Evolutionary conservation across 345 rosid genomes (phyloP).

Genomic region (Clausena lansium): DNA sequence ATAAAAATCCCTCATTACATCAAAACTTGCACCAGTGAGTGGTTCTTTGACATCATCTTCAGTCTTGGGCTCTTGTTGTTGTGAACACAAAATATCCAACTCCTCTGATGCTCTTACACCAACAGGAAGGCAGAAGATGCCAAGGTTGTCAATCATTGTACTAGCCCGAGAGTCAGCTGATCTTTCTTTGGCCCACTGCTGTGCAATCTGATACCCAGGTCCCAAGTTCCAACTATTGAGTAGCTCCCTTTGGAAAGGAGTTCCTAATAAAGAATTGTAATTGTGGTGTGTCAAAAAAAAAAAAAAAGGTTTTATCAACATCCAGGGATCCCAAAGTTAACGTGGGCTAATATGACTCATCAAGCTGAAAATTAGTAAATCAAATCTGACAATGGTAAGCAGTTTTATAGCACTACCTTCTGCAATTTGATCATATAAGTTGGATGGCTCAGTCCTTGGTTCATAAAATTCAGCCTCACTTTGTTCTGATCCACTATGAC

Average conservation of each 20-base stretch:
- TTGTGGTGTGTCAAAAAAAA: conserved; percentile 7
- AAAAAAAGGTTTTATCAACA: conserved; percentile 8
- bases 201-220: conserved; percentile 64
- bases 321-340: conserved; percentile 1
- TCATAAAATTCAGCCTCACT: conserved; percentile 32
- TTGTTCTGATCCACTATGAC: conserved; percentile 35
- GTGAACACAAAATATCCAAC: conserved; percentile 26
- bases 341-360: background rate
- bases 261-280: conserved; percentile 38
- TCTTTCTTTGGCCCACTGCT: conserved; percentile 69
- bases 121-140: conserved; percentile 77
- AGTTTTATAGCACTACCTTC: conserved; percentile 51
- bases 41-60: conserved; percentile 44
- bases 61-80: conserved; percentile 27
- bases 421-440: conserved; percentile 31
- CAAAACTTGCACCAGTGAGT: conserved; percentile 43
- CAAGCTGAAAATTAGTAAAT: conserved; percentile 8
- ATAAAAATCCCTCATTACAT: conserved; percentile 52
- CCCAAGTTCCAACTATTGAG: conserved; percentile 62
- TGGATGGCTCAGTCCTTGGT: conserved; percentile 18
- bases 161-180: conserved; percentile 48
- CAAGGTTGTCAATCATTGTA: conserved; percentile 45
- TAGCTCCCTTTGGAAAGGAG: conserved; percentile 65
- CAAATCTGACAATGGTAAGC: conserved; percentile 14
- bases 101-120: conserved; percentile 74